Percentiles rank a stretch among this genome's conserved stretches.
Conservation (phyloP, 192 early-diverging fungal genomes). For the Geranomyces variabilis region DNA sequence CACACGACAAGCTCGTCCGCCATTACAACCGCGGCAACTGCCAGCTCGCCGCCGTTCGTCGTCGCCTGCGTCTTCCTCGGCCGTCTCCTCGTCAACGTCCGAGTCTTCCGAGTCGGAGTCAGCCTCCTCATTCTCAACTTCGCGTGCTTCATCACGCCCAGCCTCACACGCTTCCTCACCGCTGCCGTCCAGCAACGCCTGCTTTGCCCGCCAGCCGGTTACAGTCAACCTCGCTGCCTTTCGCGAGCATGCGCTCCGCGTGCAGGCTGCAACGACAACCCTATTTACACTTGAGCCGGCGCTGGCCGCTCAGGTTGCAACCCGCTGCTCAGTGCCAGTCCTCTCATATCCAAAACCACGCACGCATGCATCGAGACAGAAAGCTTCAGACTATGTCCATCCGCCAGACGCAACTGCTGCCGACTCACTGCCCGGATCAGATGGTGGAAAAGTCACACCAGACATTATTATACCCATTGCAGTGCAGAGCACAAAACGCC, state of each 20-base stretch:
- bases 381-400: background rate
- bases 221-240: background rate
- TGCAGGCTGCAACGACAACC: background rate
- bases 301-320: background rate
- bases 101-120: no score
- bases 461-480: slow-evolving; percentile 2
- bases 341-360: background rate
- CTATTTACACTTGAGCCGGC: background rate
- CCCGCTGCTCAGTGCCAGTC: background rate
- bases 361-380: background rate
- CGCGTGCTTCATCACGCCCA: background rate
- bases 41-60: no score
- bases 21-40: no score
- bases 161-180: background rate
- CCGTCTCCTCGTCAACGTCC: no score
- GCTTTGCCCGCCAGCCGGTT: background rate
- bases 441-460: no score
- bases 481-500: background rate
- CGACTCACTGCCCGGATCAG: no score
- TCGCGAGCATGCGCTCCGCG: background rate
- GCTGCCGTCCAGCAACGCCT: no score
- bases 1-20: no score
- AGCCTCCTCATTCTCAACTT: no score
- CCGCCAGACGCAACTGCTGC: background rate
- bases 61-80: no score